Evolutionary conservation across 352 stramenopile genomes (phyloP).

Genomic region (Pythium myriotylum): DNA sequence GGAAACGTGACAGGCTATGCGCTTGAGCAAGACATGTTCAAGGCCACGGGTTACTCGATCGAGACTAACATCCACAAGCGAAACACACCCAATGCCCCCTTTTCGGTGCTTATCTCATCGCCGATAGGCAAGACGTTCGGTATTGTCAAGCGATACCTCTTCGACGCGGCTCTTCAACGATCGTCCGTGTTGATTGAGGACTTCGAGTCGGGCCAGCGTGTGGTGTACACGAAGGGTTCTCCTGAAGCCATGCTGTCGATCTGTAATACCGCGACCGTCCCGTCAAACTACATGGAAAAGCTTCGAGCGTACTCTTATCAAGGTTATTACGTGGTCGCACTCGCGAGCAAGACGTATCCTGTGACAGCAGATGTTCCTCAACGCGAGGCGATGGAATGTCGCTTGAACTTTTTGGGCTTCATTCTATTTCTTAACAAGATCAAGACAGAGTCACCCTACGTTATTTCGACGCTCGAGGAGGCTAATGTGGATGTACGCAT

Average conservation of each 20-base stretch:
- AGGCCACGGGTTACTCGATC: constrained; percentile 69
- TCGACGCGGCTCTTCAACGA: constrained; percentile 67
- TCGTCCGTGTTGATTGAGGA: constrained; percentile 77
- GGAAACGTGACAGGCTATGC: constrained; percentile 66
- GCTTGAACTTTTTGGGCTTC: constrained; percentile 81
- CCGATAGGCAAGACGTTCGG: constrained; percentile 73
- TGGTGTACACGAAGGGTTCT: constrained; percentile 74
- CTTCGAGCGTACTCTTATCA: constrained; percentile 68
- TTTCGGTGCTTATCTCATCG: constrained; percentile 66
- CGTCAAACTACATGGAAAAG: constrained; percentile 67
- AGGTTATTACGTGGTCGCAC: constrained; percentile 82
- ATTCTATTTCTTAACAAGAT: constrained; percentile 91
- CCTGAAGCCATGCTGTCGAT: constrained; percentile 63
- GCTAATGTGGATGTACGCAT: constrained; percentile 84
- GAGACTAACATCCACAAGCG: constrained; percentile 57
- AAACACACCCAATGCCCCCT: constrained; percentile 51
- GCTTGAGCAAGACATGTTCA: constrained; percentile 78
- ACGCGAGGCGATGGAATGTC: constrained; percentile 80
- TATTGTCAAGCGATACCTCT: constrained; percentile 69
- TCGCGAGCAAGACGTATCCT: constrained; percentile 64
- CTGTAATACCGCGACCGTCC: constrained; percentile 65
- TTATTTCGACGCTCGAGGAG: constrained; percentile 76
- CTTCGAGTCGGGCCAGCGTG: constrained; percentile 57
- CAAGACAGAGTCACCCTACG: constrained; percentile 81
- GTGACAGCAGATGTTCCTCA: constrained; percentile 48